phyloP scores from a whole-genome alignment of 2,329 filamentous ascomycete genomes.

The Trichoderma asperellum region DNA sequence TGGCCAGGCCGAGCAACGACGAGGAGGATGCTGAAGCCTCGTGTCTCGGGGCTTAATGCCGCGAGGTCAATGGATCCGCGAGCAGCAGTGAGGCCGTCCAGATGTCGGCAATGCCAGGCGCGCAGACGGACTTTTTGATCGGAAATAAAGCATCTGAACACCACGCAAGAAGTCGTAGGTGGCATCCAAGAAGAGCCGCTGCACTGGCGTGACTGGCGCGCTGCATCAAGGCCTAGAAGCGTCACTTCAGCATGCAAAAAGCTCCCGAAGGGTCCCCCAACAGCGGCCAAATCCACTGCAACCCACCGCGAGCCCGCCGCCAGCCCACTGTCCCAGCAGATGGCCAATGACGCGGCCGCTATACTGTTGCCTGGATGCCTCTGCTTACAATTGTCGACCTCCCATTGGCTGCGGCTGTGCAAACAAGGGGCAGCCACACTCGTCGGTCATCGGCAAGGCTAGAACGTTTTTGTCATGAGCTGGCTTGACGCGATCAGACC shows the following conservation, averaged over 20 bases:
- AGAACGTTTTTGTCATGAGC: slow-evolving; percentile 29
- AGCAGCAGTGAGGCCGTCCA: not conserved
- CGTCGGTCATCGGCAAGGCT: slow-evolving; percentile 33
- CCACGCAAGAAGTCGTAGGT: not conserved
- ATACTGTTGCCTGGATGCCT: slow-evolving; percentile 3
- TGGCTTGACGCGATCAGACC: slow-evolving; percentile 12
- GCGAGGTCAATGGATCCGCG: not conserved
- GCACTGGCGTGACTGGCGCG: slow-evolving; percentile 15
- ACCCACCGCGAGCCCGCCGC: slow-evolving; percentile 14
- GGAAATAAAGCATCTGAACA: not conserved
- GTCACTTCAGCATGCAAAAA: slow-evolving; percentile 27
- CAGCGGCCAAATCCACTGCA: slow-evolving; percentile 20
- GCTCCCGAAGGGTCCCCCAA: slow-evolving; percentile 10
- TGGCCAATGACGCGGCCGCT: slow-evolving; percentile 18
- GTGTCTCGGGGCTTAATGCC: not conserved
- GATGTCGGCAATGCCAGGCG: not conserved
- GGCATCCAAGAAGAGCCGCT: slow-evolving; percentile 12
- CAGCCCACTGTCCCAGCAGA: slow-evolving; percentile 1
- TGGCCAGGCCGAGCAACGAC: not conserved
- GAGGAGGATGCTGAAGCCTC: not conserved
- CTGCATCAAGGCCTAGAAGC: slow-evolving; percentile 1
- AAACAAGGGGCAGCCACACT: slow-evolving; percentile 29
- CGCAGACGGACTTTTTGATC: not conserved
- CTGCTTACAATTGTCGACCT: slow-evolving; percentile 29
- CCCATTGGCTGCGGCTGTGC: not conserved